phyloP scores from a whole-genome alignment of 306 rosid genomes.

The Prosopis cineraria region DNA sequence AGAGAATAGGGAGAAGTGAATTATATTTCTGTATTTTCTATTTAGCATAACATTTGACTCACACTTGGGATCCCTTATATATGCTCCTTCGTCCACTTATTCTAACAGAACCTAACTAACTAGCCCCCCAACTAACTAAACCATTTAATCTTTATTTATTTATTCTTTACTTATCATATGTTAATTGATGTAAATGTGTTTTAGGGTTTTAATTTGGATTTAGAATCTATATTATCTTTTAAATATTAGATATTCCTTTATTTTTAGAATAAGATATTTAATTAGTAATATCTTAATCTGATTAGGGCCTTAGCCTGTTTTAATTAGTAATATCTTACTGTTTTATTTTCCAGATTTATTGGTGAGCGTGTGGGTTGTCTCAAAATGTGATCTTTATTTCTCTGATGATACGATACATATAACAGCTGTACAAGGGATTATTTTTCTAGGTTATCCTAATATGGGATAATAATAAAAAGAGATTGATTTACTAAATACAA shows the following conservation, averaged over 20 bases:
- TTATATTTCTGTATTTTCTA: no score
- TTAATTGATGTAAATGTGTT: not conserved
- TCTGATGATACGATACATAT: not conserved
- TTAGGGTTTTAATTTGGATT: not conserved
- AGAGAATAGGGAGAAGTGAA: no score
- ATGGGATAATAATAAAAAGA: not conserved
- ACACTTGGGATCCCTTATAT: no score
- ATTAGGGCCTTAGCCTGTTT: not conserved
- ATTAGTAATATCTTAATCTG: no score
- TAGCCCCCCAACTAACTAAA: no score
- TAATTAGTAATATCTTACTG: not conserved
- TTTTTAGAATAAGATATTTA: not conserved
- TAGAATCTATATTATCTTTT: not conserved
- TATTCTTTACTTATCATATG: no score
- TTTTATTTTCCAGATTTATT: no score
- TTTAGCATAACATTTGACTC: no score
- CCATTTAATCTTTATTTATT: no score
- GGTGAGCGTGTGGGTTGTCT: no score
- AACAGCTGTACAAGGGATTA: not conserved
- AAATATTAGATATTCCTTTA: not conserved
- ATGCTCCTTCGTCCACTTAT: no score
- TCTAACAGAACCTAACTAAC: no score
- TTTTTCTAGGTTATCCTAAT: not conserved
- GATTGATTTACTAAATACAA: not conserved
- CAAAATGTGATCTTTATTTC: not conserved